A percentile compares a stretch with the other conserved stretches of the same genome.
These are phyloP conservation scores for Cryptosporidium sp. DNA, from an alignment of 169 alveolate species.

Conservation along the genomic window DNA sequence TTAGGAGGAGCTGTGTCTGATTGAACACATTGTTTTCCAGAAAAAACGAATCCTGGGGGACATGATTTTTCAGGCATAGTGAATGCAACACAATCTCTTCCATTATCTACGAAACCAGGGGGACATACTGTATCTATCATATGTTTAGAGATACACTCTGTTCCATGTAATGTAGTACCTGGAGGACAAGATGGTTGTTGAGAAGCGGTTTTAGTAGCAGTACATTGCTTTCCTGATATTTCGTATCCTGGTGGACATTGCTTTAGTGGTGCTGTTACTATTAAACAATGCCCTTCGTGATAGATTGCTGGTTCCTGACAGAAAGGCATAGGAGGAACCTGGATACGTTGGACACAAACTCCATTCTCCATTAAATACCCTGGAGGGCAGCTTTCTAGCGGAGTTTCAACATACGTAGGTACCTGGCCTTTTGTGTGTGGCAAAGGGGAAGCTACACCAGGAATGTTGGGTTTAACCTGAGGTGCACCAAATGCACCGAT, in stretches of 20 bases:
- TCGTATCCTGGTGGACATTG: conserved; percentile 77
- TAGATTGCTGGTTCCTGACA: conserved; percentile 75
- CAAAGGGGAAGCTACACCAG: conserved; percentile 76
- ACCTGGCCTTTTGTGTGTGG: conserved; percentile 76
- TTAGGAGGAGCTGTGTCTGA: conserved; percentile 76
- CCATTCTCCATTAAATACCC: conserved; percentile 74
- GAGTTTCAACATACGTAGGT: conserved; percentile 75
- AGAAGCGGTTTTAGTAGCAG: conserved; percentile 69
- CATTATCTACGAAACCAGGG: conserved; percentile 74
- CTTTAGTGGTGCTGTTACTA: conserved; percentile 61
- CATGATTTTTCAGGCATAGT: conserved; percentile 67
- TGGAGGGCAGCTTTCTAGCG: conserved; percentile 76
- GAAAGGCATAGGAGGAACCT: conserved; percentile 68
- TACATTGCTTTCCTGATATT: conserved; percentile 72
- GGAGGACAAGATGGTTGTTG: conserved; percentile 77
- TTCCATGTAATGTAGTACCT: conserved; percentile 65
- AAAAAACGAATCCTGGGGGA: conserved; percentile 71
- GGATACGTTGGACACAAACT: conserved; percentile 73
- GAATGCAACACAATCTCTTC: conserved; percentile 75
- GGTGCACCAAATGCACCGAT: conserved; percentile 70
- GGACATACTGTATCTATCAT: conserved; percentile 75
- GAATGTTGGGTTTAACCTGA: conserved; percentile 53
- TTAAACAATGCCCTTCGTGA: conserved; percentile 71
- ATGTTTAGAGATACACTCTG: conserved; percentile 58
- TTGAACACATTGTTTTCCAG: conserved; percentile 74